A percentile compares a stretch with the other conserved stretches of the same genome.
These are phyloP conservation scores for Metarhizium brunneum DNA, from an alignment of 2,329 filamentous ascomycete genomes.

Conservation along the genomic window DNA sequence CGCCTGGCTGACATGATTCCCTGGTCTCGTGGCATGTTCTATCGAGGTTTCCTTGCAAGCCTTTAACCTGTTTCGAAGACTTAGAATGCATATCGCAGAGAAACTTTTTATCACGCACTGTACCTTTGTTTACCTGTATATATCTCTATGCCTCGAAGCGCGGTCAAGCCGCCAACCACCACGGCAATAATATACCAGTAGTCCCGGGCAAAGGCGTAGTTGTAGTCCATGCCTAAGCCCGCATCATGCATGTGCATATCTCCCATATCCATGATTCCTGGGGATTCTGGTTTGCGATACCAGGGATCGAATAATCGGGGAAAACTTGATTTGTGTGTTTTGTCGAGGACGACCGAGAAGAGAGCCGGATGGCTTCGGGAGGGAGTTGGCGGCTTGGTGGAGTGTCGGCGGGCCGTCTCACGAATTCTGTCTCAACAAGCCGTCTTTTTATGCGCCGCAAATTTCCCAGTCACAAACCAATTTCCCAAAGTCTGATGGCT, in stretches of 20 bases:
- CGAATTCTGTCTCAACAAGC: neutral
- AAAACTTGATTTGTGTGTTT: neutral
- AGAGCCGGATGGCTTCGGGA: neutral
- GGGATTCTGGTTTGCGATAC: slow-evolving; percentile 10
- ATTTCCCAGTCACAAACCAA: neutral
- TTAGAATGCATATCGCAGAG: neutral
- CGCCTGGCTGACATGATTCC: slow-evolving; percentile 32
- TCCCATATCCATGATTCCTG: slow-evolving; percentile 23
- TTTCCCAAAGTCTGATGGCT: neutral
- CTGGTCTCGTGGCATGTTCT: slow-evolving; percentile 42
- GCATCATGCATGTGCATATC: slow-evolving; percentile 19
- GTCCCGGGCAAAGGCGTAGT: slow-evolving; percentile 41
- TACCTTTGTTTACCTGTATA: slow-evolving; percentile 34
- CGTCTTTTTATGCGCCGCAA: too few relatives aligned
- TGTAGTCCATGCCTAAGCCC: slow-evolving; percentile 31
- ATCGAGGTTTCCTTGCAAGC: slow-evolving; percentile 32
- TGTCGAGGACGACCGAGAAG: neutral
- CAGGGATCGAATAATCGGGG: neutral
- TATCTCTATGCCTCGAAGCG: slow-evolving; percentile 33
- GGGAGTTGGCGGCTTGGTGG: neutral
- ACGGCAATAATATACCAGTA: slow-evolving; percentile 52
- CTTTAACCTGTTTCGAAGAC: slow-evolving; percentile 30
- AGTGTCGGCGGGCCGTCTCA: neutral
- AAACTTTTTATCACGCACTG: neutral
- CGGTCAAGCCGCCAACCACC: slow-evolving; percentile 32